Evolutionary conservation across 2,329 filamentous ascomycete species (phyloP).

Genomic region (Epichloe aotearoae): DNA sequence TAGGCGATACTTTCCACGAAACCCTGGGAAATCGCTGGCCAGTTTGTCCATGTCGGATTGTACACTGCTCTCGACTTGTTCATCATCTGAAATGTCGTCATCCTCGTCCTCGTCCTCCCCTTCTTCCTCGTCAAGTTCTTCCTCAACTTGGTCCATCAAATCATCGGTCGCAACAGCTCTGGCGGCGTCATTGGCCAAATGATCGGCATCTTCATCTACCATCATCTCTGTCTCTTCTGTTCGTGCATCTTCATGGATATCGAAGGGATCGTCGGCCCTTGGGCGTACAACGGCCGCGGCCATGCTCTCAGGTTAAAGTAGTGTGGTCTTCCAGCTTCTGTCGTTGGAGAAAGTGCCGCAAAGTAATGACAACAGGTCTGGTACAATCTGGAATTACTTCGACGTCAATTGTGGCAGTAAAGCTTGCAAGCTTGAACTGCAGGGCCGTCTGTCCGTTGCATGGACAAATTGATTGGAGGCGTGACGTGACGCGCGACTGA

Average conservation of each 20-base stretch:
- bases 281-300: neutral
- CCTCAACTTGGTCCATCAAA: conserved; percentile 14
- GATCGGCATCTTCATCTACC: conserved; percentile 25
- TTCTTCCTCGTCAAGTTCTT: conserved; percentile 17
- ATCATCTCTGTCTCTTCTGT: conserved; percentile 39
- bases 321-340: neutral
- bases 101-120: conserved; percentile 24
- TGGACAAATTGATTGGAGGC: neutral
- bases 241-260: conserved; percentile 36
- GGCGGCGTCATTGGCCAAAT: conserved; percentile 17
- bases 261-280: conserved; percentile 25
- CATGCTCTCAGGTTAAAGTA: conserved; percentile 1
- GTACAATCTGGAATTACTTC: neutral
- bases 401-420: neutral
- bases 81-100: conserved; percentile 40
- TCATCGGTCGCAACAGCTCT: conserved; percentile 12
- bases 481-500: conserved; percentile 3
- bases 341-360: too few relatives aligned
- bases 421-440: neutral
- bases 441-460: neutral
- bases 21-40: conserved; percentile 68
- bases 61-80: conserved; percentile 54
- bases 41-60: conserved; percentile 80
- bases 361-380: too few relatives aligned
- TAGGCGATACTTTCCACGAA: conserved; percentile 71